Evolutionary conservation across 805 yeast genomes (phyloP), one percentile per base, ranked within the genome.

Genomic region (Nakazawaea ambrosiae): DNA sequence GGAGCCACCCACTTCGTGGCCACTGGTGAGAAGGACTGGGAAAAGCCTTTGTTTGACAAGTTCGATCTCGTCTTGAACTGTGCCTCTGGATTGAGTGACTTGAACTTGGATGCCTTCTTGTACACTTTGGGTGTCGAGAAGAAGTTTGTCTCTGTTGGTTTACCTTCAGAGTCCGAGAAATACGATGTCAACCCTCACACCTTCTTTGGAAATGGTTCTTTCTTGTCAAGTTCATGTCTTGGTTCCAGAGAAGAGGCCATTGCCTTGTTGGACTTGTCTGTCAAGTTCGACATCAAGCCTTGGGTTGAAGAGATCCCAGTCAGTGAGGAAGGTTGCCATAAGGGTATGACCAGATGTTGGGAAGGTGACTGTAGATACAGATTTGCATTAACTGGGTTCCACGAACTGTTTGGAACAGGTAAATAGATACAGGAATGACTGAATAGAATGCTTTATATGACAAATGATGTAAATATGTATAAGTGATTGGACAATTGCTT

Each of bases 231-330:
- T 18, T 67, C 75, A 1, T 61, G 63, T 38, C 55, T 70, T 40
- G 76, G 78, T 19, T 63, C 70, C 43, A 65, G 69, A 55, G 50
- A 49, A 24, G 77, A 71, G 53, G 69, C 68, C 38, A 42, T 58
- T 26, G 69, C 65, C 37, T 61, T 71, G 61, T 61, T 72, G 50
- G 53, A 65, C 17, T 47, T 72, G 40, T 66, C 71, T 27, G 74
- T 66, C 20, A 56, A 66, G 43, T 57, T 67, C 45, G 54, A 58
- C 39, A 60, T 70, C 45, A 63, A 58, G 45, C 75, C 77, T 10
- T 68, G 73, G 74, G 57, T 68, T 36, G 75, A 70, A 55, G 67
- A 65, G 39, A 52, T 71, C 34, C 75, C 72, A 31, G 62, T 71
- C 37, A 53, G 62, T 32, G 74, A 63, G 47, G 61, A 53, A 35